These are phyloP conservation scores for Thyridium curvatum DNA, from an alignment of 2,329 filamentous ascomycete genomes.

Conservation along the genomic window DNA sequence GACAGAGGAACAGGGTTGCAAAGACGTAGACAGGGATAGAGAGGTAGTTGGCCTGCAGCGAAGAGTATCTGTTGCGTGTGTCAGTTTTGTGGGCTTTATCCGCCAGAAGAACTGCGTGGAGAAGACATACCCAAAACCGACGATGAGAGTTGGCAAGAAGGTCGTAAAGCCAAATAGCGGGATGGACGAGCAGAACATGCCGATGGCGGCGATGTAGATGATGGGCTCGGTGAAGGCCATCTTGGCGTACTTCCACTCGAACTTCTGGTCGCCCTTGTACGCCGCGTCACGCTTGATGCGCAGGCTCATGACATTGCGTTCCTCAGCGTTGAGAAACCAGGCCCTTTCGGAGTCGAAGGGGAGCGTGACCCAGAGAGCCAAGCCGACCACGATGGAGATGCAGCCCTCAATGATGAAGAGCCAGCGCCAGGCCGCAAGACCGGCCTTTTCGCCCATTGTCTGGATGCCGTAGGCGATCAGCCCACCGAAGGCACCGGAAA, in stretches of 20 bases:
- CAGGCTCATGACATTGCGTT: neutral
- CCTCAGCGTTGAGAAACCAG: neutral
- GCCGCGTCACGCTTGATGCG: neutral
- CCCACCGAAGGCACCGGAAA: slow-evolving; percentile 3
- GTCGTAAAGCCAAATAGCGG: too few relatives aligned
- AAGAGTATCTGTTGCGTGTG: slow-evolving; percentile 4
- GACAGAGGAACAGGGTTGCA: slow-evolving; percentile 7
- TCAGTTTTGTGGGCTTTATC: neutral
- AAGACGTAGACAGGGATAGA: slow-evolving; percentile 12
- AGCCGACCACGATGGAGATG: neutral
- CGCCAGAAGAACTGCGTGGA: neutral
- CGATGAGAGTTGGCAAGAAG: too few relatives aligned
- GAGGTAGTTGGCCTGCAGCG: slow-evolving; percentile 11
- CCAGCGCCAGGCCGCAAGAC: slow-evolving; percentile 17
- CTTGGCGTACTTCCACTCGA: neutral
- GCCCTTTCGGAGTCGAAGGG: neutral
- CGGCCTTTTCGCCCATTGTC: slow-evolving; percentile 13
- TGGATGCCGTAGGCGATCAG: neutral
- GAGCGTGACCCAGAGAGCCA: neutral
- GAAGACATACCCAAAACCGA: too few relatives aligned
- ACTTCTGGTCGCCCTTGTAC: neutral
- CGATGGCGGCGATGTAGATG: neutral
- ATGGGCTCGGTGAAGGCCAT: neutral
- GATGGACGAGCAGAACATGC: too few relatives aligned
- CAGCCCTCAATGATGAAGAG: slow-evolving; percentile 2